Evolutionary conservation across 306 rosid species (phyloP).

Genomic region (Begonia masoniana): DNA sequence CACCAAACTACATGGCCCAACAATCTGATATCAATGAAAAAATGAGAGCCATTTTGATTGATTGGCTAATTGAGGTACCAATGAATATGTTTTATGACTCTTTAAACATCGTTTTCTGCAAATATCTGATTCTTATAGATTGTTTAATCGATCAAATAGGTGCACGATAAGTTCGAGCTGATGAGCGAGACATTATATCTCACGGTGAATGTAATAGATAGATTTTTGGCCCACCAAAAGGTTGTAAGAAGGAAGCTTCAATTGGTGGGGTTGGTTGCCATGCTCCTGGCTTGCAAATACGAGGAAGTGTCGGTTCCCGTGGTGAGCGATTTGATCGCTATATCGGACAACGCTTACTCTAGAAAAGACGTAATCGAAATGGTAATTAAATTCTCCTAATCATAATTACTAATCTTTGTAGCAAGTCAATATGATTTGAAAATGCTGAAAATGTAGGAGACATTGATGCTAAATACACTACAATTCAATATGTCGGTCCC

Average conservation of each 20-base stretch:
- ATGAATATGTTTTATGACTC: too few species aligned
- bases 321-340: conserved; percentile 73
- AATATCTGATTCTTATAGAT: too few species aligned
- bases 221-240: conserved; percentile 53
- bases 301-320: conserved; percentile 94
- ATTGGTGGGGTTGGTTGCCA: conserved; percentile 88
- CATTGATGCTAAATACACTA: conserved; percentile 60
- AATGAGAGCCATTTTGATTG: conserved; percentile 92
- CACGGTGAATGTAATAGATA: conserved; percentile 62
- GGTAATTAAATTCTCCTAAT: conserved; percentile 30
- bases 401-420: neutral
- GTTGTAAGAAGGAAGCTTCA: conserved; percentile 89
- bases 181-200: conserved; percentile 88
- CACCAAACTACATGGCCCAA: conserved; percentile 51
- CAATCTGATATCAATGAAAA: conserved; percentile 82
- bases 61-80: conserved; percentile 92
- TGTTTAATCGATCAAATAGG: conserved; percentile 33
- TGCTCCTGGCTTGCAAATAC: conserved; percentile 97
- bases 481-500: conserved; percentile 91
- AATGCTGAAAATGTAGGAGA: conserved; percentile 44
- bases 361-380: conserved; percentile 70
- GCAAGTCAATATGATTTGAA: too few species aligned
- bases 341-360: conserved; percentile 84
- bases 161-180: conserved; percentile 92
- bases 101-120: too few species aligned